phyloP scores from a whole-genome alignment of 768 basidiomycete genomes.

The Boletus reticulatus region DNA sequence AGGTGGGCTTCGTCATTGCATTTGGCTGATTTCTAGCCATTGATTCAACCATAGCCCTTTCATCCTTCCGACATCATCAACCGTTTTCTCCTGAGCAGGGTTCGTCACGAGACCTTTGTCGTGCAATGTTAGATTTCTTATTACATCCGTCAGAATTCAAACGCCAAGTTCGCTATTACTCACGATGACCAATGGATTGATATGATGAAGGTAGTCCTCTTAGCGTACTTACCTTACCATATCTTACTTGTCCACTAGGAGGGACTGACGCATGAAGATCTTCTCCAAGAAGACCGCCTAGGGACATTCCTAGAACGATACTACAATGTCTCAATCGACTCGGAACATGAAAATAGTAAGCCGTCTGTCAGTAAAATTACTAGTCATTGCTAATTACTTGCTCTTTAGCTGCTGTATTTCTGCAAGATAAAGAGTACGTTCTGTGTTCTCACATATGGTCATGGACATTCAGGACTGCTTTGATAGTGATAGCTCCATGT shows the following conservation, averaged over 20 bases:
- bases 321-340: too few species aligned
- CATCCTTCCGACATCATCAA: not conserved
- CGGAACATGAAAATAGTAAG: too few species aligned
- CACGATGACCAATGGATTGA: conserved; percentile 1
- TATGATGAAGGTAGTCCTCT: not conserved
- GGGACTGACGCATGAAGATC: not conserved
- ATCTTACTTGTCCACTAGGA: not conserved
- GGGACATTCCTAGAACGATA: not conserved
- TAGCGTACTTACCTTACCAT: not conserved
- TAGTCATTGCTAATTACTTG: not conserved
- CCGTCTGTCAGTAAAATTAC: too few species aligned
- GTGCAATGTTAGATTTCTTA: not conserved
- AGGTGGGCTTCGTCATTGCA: not conserved
- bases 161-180: not conserved
- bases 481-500: not conserved
- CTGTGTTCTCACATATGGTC: not conserved
- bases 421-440: not conserved
- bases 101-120: not conserved
- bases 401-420: not conserved
- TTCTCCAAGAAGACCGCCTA: not conserved
- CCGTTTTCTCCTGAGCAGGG: not conserved
- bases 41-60: not conserved
- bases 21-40: not conserved
- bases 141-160: not conserved
- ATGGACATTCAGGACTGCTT: too few species aligned